Evolutionary conservation across 2,329 filamentous ascomycete genomes (phyloP).

Genomic region (Arthrinium phaeospermum): DNA sequence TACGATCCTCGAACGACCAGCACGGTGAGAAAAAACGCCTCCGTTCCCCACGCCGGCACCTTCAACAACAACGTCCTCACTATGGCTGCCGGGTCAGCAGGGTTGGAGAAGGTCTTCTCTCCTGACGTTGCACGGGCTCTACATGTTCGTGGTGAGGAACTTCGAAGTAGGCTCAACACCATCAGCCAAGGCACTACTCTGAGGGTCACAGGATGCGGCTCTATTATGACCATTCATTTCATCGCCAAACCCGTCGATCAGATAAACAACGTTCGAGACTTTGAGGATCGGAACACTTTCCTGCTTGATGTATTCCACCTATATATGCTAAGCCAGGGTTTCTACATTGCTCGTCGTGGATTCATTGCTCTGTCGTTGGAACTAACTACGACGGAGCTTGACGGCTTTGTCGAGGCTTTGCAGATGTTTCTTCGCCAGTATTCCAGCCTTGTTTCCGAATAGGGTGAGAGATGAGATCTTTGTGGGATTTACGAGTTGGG

Average conservation of each 20-base stretch:
- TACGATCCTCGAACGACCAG: constrained; percentile 49
- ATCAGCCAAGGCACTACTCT: constrained; percentile 30
- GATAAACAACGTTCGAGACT: background rate
- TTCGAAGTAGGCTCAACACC: constrained; percentile 29
- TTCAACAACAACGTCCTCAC: constrained; percentile 66
- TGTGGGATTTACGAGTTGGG: background rate
- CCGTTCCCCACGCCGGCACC: constrained; percentile 55
- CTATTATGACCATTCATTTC: constrained; percentile 35
- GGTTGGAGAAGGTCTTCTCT: constrained; percentile 37
- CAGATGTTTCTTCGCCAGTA: background rate
- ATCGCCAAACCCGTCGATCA: background rate
- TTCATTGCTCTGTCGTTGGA: constrained; percentile 17
- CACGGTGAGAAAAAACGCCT: background rate
- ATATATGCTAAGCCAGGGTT: background rate
- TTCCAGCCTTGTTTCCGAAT: background rate
- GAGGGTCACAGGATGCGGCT: constrained; percentile 33
- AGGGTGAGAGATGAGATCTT: background rate
- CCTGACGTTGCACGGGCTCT: constrained; percentile 31
- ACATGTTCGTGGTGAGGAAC: constrained; percentile 33
- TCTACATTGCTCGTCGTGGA: constrained; percentile 6
- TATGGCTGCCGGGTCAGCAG: constrained; percentile 56
- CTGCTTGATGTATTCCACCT: constrained; percentile 8
- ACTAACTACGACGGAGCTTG: background rate
- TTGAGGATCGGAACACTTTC: background rate
- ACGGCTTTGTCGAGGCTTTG: background rate